Conservation (phyloP, 495 filamentous ascomycete genomes). For the Neurospora sp. region DNA sequence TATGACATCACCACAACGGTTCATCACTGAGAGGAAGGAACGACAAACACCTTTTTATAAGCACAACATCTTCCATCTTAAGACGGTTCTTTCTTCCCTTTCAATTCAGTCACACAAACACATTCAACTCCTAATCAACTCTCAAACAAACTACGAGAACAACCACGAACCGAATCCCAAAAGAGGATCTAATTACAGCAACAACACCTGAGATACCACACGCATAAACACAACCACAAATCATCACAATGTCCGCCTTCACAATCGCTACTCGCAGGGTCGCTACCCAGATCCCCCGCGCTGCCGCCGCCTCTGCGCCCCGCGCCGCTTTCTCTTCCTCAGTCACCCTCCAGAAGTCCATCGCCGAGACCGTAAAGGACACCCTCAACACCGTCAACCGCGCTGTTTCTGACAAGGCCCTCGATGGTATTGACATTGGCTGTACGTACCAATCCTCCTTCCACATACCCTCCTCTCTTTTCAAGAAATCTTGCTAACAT, state of each 20-base stretch:
- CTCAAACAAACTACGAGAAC: not conserved
- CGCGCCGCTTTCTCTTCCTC: constrained; percentile 35
- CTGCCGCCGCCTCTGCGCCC: constrained; percentile 13
- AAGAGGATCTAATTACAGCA: not conserved
- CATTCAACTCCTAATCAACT: not conserved
- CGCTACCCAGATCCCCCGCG: constrained; percentile 17
- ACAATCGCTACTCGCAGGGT: constrained; percentile 28
- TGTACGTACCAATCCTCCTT: constrained; percentile 24
- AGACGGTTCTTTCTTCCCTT: not conserved
- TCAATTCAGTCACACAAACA: not conserved
- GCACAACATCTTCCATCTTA: not conserved
- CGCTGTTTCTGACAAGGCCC: constrained; percentile 43
- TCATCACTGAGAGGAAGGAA: not conserved
- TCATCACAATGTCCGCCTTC: constrained; percentile 40
- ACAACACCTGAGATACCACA: not conserved
- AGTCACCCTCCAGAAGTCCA: constrained; percentile 30
- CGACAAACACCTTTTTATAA: not conserved
- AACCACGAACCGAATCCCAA: not conserved
- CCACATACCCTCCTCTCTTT: not conserved
- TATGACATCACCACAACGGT: constrained; percentile 21
- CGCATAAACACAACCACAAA: constrained; percentile 3
- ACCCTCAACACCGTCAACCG: constrained; percentile 41
- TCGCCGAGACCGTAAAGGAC: constrained; percentile 40
- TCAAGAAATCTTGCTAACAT: constrained; percentile 4
- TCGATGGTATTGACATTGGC: constrained; percentile 44